A percentile compares a stretch with the other conserved stretches of the same genome.
phyloP scores from a whole-genome alignment of 139 green algal species.

The Tetradesmus obliquus region DNA sequence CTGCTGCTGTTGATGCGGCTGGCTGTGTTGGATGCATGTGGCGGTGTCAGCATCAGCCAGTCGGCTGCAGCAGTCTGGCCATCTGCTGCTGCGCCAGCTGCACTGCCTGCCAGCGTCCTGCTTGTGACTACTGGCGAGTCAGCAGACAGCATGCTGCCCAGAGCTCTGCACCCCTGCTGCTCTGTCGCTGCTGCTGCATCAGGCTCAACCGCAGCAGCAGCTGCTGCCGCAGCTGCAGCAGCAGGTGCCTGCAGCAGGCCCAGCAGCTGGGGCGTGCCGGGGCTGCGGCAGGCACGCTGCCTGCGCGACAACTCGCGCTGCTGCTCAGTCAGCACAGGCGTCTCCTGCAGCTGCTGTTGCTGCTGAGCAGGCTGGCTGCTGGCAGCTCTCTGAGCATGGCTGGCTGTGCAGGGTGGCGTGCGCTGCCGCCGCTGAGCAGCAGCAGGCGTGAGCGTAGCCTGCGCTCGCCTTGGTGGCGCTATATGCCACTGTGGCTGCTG shows the following conservation, averaged over 20 bases:
- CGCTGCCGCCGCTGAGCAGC: neutral
- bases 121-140: neutral
- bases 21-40: neutral
- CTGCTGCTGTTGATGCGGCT: slow-evolving; percentile 2
- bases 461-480: neutral
- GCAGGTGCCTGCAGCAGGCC: neutral
- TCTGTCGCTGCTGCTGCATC: neutral
- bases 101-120: neutral
- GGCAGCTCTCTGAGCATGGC: no score
- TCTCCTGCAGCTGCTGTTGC: slow-evolving; percentile 10
- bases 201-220: neutral
- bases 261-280: slow-evolving; percentile 9
- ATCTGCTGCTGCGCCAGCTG: neutral
- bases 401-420: neutral
- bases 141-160: neutral
- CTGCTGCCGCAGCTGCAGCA: neutral
- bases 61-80: neutral
- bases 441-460: neutral
- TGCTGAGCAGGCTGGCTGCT: neutral
- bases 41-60: neutral
- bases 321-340: slow-evolving; percentile 5
- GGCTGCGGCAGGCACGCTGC: neutral
- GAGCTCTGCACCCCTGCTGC: neutral
- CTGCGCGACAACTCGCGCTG: neutral
- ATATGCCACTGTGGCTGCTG: neutral